Conservation (phyloP, 192 early-diverging fungal genomes). For the Linnemannia schmuckeri region DNA sequence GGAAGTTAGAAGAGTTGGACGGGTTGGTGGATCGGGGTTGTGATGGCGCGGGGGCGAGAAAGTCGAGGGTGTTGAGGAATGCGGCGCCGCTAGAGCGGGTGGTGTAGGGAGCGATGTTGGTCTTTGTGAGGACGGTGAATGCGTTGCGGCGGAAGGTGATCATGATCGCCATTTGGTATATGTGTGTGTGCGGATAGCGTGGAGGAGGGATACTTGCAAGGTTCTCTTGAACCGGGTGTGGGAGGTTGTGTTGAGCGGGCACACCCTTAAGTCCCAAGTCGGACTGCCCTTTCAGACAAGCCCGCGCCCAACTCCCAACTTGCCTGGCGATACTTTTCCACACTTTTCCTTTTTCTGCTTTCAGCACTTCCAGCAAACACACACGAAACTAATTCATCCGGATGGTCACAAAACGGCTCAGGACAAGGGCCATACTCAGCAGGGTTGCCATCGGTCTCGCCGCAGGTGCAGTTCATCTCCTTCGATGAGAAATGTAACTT, state of each 20-base stretch:
- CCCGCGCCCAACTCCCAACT: background rate
- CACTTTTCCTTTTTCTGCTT: background rate
- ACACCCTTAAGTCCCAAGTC: background rate
- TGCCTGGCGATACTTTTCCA: background rate
- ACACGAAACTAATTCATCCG: background rate
- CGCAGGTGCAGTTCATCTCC: conserved; percentile 10
- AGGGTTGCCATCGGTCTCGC: conserved; percentile 30
- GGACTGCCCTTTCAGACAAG: background rate
- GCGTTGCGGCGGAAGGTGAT: conserved; percentile 19
- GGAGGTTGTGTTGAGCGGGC: background rate
- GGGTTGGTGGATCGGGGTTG: conserved; percentile 1
- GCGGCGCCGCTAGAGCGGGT: conserved; percentile 47
- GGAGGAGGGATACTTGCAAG: background rate
- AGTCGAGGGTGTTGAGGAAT: conserved; percentile 50
- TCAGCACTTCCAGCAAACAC: background rate
- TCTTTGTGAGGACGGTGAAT: conserved; percentile 6
- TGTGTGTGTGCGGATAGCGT: background rate
- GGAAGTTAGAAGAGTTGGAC: background rate
- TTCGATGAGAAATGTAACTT: background rate
- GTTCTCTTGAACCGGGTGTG: background rate
- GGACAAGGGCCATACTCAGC: conserved; percentile 20
- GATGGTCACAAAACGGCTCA: conserved; percentile 15
- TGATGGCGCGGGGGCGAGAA: conserved; percentile 38
- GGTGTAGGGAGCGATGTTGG: conserved; percentile 15
- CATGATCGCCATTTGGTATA: conserved; percentile 2